Evolutionary conservation across 2,329 filamentous ascomycete genomes (phyloP), one percentile per base, ranked within the genome.

Genomic region (Epichloe brachyelytri): DNA sequence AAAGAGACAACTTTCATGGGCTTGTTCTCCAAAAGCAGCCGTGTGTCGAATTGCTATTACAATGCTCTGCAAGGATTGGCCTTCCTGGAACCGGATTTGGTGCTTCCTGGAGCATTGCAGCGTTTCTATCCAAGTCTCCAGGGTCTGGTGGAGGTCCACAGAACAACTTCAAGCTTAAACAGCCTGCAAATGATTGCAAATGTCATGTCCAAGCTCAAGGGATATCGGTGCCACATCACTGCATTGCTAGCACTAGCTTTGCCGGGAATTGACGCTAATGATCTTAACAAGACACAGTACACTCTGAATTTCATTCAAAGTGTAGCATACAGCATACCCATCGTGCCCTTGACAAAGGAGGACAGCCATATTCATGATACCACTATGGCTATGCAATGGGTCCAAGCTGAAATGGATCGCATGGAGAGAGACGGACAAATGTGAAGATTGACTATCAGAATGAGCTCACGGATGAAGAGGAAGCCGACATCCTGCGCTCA

Each of bases 1-100:
- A 84, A 85, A 57, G 93, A 98, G 57, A 91, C 96, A 46, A 88
- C 89, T 4, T 98, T 96, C 66, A 96, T 98, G 90, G 93, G 93
- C 30, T 85, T 98, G 47, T 98, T 96, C 66, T 87, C 90, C 50
- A 98, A 98, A 75, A 95, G 90, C 65, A 84, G 82, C 52, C 90
- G 89, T 47, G 85, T 93, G 3, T 89, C 95, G 63, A 90, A 85
- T 66, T 95, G 90, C 71, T 95, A 91, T 57, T 81, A 96, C 57
- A 89, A 86, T 47, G 88, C 91, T 1, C 74, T 98, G 47, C 91
- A 97, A 65, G 86, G 87, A 50, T 72, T 98, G 50, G 86, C 93
- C 2, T 96, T 86, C 60, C 74, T 98, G 44, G 91, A 98, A 64
- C 94, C 93, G 0, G 83, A 88, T 58, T 74, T 97, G 59, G 91